These are phyloP conservation scores for Polytrichum commune DNA, from an alignment of 225 moss, liverwort and hornwort species.

Conservation along the genomic window DNA sequence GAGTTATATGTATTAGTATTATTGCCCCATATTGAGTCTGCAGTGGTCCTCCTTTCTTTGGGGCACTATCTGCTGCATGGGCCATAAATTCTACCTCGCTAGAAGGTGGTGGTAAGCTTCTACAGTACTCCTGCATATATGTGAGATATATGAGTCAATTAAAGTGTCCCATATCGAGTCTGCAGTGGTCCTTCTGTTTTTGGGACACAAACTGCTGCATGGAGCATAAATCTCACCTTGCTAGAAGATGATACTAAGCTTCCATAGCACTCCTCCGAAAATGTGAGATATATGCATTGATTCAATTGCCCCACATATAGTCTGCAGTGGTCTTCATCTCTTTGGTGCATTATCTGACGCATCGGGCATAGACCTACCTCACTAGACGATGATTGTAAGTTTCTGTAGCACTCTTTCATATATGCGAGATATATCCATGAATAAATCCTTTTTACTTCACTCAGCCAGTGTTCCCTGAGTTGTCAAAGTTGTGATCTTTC, in stretches of 20 bases:
- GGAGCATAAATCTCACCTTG: neutral
- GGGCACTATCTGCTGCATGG: neutral
- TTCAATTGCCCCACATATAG: neutral
- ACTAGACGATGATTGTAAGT: neutral
- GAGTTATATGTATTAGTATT: neutral
- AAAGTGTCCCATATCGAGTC: neutral
- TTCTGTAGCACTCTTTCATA: neutral
- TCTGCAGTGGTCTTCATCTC: constrained; percentile 12
- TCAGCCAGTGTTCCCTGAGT: no score
- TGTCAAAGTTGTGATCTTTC: no score
- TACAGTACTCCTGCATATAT: neutral
- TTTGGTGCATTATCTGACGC: constrained; percentile 2
- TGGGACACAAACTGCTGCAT: constrained; percentile 5
- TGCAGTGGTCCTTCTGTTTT: constrained; percentile 1
- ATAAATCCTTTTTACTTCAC: no score
- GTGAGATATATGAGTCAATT: neutral
- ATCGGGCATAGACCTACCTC: neutral
- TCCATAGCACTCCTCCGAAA: no score
- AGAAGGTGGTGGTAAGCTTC: neutral
- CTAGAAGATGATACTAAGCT: no score
- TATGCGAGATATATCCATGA: neutral
- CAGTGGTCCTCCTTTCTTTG: neutral
- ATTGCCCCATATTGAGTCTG: neutral
- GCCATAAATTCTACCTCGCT: neutral
- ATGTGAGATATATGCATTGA: no score